Base-by-base conservation (phyloP, 2,329 filamentous ascomycete species). In the Ceratocystis alfenasii region DNA sequence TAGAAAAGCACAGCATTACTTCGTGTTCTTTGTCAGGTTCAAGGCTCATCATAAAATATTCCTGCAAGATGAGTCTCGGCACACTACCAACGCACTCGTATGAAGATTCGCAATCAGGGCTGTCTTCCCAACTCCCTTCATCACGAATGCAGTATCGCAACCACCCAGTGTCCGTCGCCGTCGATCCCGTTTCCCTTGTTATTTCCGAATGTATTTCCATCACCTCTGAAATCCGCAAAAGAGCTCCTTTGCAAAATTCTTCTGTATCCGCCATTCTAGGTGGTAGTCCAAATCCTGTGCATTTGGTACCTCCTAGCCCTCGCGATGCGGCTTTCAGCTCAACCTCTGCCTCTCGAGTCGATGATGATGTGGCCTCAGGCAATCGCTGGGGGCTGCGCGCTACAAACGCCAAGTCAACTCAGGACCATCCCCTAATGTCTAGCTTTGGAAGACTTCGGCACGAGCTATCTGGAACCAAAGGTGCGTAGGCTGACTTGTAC, bases 161-260 rank as follows among this genome's bases (percentile, higher is more conserved):
- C 71, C 80, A 82, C 20, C 82, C 82, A 5, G 81, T 92, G 41
- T 84, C 89, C 44, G 90, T 96, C 69, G 90, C 92, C 55, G 88
- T 96, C 70, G 90, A 96, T 72, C 91, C 92, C 1, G 87, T 96
- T 66, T 92, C 91, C 62, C 80, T 99, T 71, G 91, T 99, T 70
- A 96, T 95, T 69, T 96, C 93, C 76, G 94, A 99, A 86, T 99
- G 94, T 76, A 97, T 97, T 74, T 93, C 92, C 59, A 93, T 99
- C 77, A 97, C 94, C 15, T 96, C 93, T 69, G 91, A 92, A 68
- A 96, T 99, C 83, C 92, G 95, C 73, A 99, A 99, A 78, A 88
- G 96, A 83, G 89, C 91, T 69, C 88, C 94, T 70, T 97, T 93
- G 81, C 90, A 91, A 61, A 92, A 97, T 75, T 96, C 92, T 12